Conservation (phyloP, 31 red algal species). For the Asparagopsis taxiformis region DNA sequence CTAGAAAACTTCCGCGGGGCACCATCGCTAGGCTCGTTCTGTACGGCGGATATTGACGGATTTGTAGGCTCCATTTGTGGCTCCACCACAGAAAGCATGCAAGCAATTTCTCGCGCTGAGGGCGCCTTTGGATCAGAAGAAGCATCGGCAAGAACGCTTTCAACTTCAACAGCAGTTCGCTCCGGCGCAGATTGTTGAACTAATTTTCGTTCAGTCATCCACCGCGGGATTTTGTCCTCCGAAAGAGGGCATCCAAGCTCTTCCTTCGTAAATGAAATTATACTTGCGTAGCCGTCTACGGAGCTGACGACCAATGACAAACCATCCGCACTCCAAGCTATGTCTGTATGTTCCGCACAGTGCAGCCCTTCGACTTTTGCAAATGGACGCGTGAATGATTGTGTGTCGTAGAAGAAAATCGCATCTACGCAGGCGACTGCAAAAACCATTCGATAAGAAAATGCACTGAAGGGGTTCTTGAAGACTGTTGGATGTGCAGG, state of each 20-base stretch:
- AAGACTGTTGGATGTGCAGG: no score
- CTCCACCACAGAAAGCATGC: no score
- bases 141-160: background rate
- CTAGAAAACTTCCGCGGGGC: no score
- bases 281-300: slow-evolving; percentile 62
- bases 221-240: slow-evolving; percentile 22
- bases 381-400: slow-evolving; percentile 55
- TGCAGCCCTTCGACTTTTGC: slow-evolving; percentile 61
- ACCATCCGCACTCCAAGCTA: slow-evolving; percentile 72
- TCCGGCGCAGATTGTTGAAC: background rate
- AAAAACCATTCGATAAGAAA: slow-evolving; percentile 66
- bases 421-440: slow-evolving; percentile 54
- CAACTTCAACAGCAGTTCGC: background rate
- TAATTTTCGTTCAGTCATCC: slow-evolving; percentile 27
- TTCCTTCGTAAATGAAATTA: slow-evolving; percentile 41
- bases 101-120: no score
- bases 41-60: no score
- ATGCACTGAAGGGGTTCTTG: slow-evolving; percentile 13
- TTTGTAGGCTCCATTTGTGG: no score
- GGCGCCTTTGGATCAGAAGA: no score
- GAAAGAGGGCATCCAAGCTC: slow-evolving; percentile 53
- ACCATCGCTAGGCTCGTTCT: no score
- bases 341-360: slow-evolving; percentile 65
- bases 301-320: slow-evolving; percentile 54
- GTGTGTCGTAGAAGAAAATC: slow-evolving; percentile 74